phyloP scores from a whole-genome alignment of 139 green algal species.

The Pedinophyceae sp. region DNA sequence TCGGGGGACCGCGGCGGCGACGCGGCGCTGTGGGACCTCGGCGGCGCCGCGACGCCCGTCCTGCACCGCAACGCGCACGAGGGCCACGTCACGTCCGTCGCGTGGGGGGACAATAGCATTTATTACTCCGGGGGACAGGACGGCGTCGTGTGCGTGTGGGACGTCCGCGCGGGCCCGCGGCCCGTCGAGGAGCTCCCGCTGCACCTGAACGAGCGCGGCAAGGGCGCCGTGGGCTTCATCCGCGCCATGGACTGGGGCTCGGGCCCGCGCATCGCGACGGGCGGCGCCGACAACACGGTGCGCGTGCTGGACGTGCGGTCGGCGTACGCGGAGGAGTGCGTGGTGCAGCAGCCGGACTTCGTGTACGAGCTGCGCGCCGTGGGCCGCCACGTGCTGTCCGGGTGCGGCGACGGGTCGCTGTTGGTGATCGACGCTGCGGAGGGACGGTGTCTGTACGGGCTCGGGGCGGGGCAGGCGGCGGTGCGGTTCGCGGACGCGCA shows the following conservation, averaged over 20 bases:
- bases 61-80: slow-evolving; percentile 26
- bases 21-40: slow-evolving; percentile 39
- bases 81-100: slow-evolving; percentile 55
- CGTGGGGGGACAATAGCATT: slow-evolving; percentile 26
- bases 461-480: not conserved
- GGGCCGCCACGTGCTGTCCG: slow-evolving; percentile 23
- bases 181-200: slow-evolving; percentile 24
- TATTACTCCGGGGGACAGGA: slow-evolving; percentile 40
- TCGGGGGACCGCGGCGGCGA: slow-evolving; percentile 44
- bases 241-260: slow-evolving; percentile 11
- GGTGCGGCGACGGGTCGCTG: slow-evolving; percentile 41
- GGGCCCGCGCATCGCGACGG: slow-evolving; percentile 23
- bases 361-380: slow-evolving; percentile 39
- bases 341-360: slow-evolving; percentile 41
- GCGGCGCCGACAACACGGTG: slow-evolving; percentile 37
- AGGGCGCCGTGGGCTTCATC: slow-evolving; percentile 39
- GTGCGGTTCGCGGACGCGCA: not conserved
- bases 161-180: slow-evolving; percentile 8
- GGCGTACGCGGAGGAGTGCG: slow-evolving; percentile 13
- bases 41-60: slow-evolving; percentile 9
- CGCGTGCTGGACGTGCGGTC: slow-evolving; percentile 28
- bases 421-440: slow-evolving; percentile 22
- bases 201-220: slow-evolving; percentile 25
- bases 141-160: slow-evolving; percentile 32
- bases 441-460: not conserved